Evolutionary conservation across 1,139 yeast species (phyloP).

Genomic region (Geotrichum phurueaensis): DNA sequence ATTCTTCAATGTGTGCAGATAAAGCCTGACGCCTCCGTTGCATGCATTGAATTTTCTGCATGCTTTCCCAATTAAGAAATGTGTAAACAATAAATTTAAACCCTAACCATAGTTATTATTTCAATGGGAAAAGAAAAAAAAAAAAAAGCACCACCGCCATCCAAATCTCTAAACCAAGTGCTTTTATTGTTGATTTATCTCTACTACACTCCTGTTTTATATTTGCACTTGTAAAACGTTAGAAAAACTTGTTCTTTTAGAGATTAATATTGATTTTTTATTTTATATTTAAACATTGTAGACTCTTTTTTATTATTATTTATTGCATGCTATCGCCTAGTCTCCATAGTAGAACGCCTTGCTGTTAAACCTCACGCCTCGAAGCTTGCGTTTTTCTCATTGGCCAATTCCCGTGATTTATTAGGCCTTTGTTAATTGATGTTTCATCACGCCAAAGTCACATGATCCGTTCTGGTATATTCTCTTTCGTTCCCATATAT

Average conservation of each 20-base stretch:
- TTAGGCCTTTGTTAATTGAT: too few relatives aligned
- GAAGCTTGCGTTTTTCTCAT: not conserved
- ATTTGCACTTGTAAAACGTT: too few relatives aligned
- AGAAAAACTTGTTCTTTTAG: too few relatives aligned
- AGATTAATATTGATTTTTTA: too few relatives aligned
- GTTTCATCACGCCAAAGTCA: not conserved
- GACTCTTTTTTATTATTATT: too few relatives aligned
- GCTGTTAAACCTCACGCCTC: too few relatives aligned
- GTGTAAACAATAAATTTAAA: not conserved
- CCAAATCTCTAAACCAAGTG: not conserved
- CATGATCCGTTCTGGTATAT: not conserved
- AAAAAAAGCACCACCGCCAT: not conserved
- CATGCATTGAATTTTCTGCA: not conserved
- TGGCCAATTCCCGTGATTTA: not conserved
- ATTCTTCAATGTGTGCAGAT: not conserved
- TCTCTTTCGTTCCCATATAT: not conserved
- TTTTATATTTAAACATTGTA: too few relatives aligned
- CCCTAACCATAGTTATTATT: not conserved
- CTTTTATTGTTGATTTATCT: too few relatives aligned
- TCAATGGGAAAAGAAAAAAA: not conserved
- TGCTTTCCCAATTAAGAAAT: not conserved
- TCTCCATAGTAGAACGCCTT: too few relatives aligned
- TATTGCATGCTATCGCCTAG: too few relatives aligned
- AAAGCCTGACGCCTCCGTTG: not conserved
- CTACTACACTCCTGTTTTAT: too few relatives aligned